Evolutionary conservation across 1,284 basidiomycete genomes (phyloP), one percentile per base, ranked within the genome.

Genomic region (Pascua sp.): DNA sequence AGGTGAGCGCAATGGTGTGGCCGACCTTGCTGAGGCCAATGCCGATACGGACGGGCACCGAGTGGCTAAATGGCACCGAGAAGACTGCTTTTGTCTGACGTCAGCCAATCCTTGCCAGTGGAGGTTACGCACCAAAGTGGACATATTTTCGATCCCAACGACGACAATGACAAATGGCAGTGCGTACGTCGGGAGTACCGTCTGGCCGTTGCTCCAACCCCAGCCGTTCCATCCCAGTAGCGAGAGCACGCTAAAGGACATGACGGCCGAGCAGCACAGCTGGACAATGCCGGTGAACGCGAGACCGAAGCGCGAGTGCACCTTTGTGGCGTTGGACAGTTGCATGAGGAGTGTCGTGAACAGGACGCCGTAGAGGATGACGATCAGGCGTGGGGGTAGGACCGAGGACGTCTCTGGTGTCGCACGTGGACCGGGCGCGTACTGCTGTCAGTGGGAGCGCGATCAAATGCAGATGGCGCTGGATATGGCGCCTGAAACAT

Each of bases 111-210:
- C 42, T 16, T 17, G 2, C 24, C 24, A 32, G 24, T 8, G 46
- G 37, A 45, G 18, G 13, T 36, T 41, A 61, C 86, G 68, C 72
- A 93, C 91, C 70, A 98, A 80, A 67, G 88, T 89, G 72, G 91
- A 91, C 94, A 98, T 98, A 70, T 97, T 97, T 78, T 98, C 95
- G 2, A 91, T 89, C 10, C 95, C 95, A 16, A 97, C 90, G 64
- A 98, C 94, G 15, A 94, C 85, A 50, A 98, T 91, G 49, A 97
- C 89, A 61, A 98, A 90, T 0, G 94, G 93, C 53, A 98, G 81
- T 42, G 96, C 79, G 70, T 81, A 82, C 44, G 75, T 78, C 5
- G 79, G 79, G 15, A 80, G 63, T 39, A 68, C 68, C 8, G 70
- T 72, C 53, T 76, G 69, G 18, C 60, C 58, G 10, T 59, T 60